phyloP scores from a whole-genome alignment of 2,329 filamentous ascomycete genomes.

The Venturia pyrina region DNA sequence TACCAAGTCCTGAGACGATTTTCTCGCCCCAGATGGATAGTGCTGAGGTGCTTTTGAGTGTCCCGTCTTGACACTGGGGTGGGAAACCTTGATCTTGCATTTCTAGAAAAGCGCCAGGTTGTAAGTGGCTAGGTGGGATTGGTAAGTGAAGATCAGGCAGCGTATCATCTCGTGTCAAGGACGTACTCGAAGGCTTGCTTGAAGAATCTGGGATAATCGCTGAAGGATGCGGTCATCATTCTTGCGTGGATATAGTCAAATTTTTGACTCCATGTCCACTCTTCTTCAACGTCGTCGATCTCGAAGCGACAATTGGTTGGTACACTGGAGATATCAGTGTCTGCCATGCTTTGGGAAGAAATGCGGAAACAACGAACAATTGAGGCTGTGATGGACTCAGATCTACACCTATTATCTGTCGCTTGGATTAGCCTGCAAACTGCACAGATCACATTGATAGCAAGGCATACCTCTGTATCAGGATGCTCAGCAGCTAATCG shows the following conservation, averaged over 20 bases:
- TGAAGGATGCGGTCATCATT: constrained; percentile 30
- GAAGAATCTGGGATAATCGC: constrained; percentile 25
- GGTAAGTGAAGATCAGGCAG: constrained; percentile 22
- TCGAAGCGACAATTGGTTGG: constrained; percentile 40
- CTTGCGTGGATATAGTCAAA: constrained; percentile 36
- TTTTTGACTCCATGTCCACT: constrained; percentile 29
- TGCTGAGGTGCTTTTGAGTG: constrained; percentile 34
- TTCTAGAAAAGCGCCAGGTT: constrained; percentile 36
- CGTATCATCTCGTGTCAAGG: constrained; percentile 21
- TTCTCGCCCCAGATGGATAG: constrained; percentile 38
- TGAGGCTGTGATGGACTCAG: constrained; percentile 12
- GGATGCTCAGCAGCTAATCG: not conserved
- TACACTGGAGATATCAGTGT: constrained; percentile 20
- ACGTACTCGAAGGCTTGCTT: constrained; percentile 28
- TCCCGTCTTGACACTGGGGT: constrained; percentile 34
- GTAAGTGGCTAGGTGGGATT: constrained; percentile 22
- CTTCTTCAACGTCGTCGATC: constrained; percentile 33
- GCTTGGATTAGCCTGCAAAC: not conserved
- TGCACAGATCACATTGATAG: too few species aligned
- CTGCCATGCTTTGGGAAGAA: constrained; percentile 16
- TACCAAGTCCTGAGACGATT: constrained; percentile 14
- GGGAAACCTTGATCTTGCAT: constrained; percentile 34
- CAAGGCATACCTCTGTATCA: not conserved
- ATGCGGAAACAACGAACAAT: not conserved
- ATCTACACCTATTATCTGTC: constrained; percentile 14